phyloP scores from a whole-genome alignment of 1,284 basidiomycete genomes.

The Irpex lacteus region DNA sequence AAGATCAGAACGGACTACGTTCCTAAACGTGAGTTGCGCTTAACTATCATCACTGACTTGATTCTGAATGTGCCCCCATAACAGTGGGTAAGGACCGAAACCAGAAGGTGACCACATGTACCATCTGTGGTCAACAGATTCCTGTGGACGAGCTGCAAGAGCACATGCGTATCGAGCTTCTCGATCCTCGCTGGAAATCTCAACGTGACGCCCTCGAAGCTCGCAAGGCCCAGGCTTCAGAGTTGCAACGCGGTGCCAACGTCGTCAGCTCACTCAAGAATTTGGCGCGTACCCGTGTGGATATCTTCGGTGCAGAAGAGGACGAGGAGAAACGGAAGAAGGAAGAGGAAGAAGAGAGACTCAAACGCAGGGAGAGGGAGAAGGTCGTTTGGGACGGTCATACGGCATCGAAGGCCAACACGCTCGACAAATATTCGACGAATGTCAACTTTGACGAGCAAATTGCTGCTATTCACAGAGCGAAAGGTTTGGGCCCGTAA shows the following conservation, averaged over 20 bases:
- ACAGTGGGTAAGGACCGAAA: slow-evolving; percentile 69
- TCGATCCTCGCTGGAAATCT: slow-evolving; percentile 97
- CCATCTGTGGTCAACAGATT: slow-evolving; percentile 92
- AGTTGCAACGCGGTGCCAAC: slow-evolving; percentile 87
- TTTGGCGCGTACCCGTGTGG: slow-evolving; percentile 87
- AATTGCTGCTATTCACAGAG: slow-evolving; percentile 89
- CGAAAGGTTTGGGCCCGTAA: slow-evolving; percentile 82
- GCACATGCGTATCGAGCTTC: slow-evolving; percentile 97
- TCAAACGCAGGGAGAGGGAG: slow-evolving; percentile 79
- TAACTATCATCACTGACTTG: not conserved
- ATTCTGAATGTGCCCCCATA: slow-evolving; percentile 9
- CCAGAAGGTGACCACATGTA: slow-evolving; percentile 81
- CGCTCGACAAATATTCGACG: slow-evolving; percentile 86
- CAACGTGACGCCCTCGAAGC: slow-evolving; percentile 85
- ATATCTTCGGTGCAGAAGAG: slow-evolving; percentile 90
- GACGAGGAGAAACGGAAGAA: slow-evolving; percentile 85
- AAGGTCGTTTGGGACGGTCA: slow-evolving; percentile 97
- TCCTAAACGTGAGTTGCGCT: slow-evolving; percentile 72
- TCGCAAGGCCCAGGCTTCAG: slow-evolving; percentile 86
- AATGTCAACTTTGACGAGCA: slow-evolving; percentile 93
- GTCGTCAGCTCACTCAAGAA: slow-evolving; percentile 89
- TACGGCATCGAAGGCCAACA: slow-evolving; percentile 85
- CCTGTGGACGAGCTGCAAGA: slow-evolving; percentile 94
- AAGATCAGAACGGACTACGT: slow-evolving; percentile 98
- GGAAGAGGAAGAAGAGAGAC: slow-evolving; percentile 82